A percentile compares a stretch with the other conserved stretches of the same genome.
These are phyloP conservation scores for Colletotrichum limetticola DNA, from an alignment of 2,329 filamentous ascomycete species.

Conservation along the genomic window DNA sequence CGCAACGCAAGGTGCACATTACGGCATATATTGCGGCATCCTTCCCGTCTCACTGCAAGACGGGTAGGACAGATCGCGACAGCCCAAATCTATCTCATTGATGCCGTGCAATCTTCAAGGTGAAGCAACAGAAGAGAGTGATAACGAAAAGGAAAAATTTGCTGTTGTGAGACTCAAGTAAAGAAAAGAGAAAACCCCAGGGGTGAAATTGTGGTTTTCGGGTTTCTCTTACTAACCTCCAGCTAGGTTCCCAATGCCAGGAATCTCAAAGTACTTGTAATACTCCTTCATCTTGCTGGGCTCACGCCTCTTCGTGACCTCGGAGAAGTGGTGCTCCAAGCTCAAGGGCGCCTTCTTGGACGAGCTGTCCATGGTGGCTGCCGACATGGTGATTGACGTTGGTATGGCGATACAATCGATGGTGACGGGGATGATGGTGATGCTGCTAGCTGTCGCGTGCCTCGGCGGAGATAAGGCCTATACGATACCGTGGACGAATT, in stretches of 20 bases:
- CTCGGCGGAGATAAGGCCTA: neutral
- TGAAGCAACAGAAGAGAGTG: neutral
- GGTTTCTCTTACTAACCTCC: conserved; percentile 58
- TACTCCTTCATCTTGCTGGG: conserved; percentile 80
- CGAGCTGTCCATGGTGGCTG: conserved; percentile 12
- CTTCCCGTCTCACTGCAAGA: neutral
- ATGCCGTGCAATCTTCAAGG: neutral
- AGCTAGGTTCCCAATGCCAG: conserved; percentile 70
- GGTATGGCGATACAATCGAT: neutral
- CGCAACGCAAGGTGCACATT: conserved; percentile 28
- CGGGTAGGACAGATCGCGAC: neutral
- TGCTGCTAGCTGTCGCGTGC: neutral
- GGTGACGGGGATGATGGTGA: neutral
- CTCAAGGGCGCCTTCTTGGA: conserved; percentile 66
- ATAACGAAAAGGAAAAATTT: neutral
- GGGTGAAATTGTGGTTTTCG: neutral
- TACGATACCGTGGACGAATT: neutral
- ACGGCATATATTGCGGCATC: conserved; percentile 32
- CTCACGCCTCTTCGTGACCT: conserved; percentile 71
- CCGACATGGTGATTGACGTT: conserved; percentile 3
- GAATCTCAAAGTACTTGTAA: conserved; percentile 84
- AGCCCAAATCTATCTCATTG: neutral
- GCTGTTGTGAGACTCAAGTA: neutral
- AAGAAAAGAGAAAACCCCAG: neutral
- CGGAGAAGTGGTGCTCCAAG: conserved; percentile 82